Evolutionary conservation across 1,284 basidiomycete genomes (phyloP), one percentile per base, ranked within the genome.

Genomic region (Cutaneotrichosporon mucoides): DNA sequence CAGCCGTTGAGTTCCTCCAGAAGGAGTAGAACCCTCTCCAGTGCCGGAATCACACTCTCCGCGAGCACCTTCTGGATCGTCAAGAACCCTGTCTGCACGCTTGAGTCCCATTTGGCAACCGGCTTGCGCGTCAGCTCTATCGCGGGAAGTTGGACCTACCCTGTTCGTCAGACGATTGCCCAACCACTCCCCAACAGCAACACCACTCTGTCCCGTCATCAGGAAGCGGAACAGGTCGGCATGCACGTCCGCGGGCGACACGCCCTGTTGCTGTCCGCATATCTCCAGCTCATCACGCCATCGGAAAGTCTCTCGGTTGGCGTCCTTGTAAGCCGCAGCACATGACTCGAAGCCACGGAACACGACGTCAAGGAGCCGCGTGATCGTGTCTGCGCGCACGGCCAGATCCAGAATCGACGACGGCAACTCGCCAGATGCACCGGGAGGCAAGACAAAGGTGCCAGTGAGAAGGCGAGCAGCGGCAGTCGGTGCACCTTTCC

Each of bases 261-360:
- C 71, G 11, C 68, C 73, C 47, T 75, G 73, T 43, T 75, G 68
- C 46, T 69, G 62, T 2, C 66, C 75, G 49, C 75, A 75, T 5
- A 65, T 64, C 53, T 76, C 75, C 37, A 75, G 60, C 55, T 75
- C 73, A 56, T 76, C 75, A 35, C 73, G 56, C 67, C 73, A 74
- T 0, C 73, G 67, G 66, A 75, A 67, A 1, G 69, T 76, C 64
- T 75, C 73, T 62, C 72, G 75, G 16, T 70, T 69, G 8, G 66
- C 68, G 16, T 76, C 74, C 42, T 67, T 65, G 48, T 69, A 67
- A 2, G 70, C 66, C 0, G 52, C 45, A 34, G 70, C 66, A 5
- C 64, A 61, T n/a, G 65, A 65, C 33, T 73, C 68, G 6, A 76
- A 7, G 0, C 71, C 72, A n/a, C 71, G 62, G 16, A 74, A 53